Percentiles rank a stretch among this genome's conserved stretches.
These are phyloP conservation scores for Arthroderma uncinatum DNA, from an alignment of 2,329 filamentous ascomycete genomes.

Conservation along the genomic window DNA sequence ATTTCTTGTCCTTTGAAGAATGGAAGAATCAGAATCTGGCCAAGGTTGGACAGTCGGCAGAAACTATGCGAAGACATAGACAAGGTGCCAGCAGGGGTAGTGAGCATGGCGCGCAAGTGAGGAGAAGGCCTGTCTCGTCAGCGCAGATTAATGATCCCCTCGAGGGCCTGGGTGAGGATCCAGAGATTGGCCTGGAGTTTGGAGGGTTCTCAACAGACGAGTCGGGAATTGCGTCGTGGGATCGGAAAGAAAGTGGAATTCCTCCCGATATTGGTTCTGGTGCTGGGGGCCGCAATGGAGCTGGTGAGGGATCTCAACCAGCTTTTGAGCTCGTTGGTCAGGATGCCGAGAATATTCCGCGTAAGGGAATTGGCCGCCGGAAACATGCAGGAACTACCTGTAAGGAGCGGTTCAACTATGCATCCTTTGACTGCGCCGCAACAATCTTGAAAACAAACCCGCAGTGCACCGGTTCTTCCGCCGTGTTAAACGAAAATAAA, in stretches of 20 bases:
- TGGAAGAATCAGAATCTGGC: slow-evolving; percentile 93
- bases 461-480: slow-evolving; percentile 75
- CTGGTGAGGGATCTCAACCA: slow-evolving; percentile 3
- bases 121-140: slow-evolving; percentile 34
- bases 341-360: slow-evolving; percentile 11
- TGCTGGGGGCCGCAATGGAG: slow-evolving; percentile 20
- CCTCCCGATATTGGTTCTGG: slow-evolving; percentile 20
- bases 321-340: slow-evolving; percentile 12
- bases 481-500: slow-evolving; percentile 90
- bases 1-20: slow-evolving; percentile 94
- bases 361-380: slow-evolving; percentile 51
- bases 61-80: slow-evolving; percentile 47
- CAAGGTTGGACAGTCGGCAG: slow-evolving; percentile 68
- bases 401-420: slow-evolving; percentile 95
- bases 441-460: slow-evolving; percentile 83
- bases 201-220: slow-evolving; percentile 46
- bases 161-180: slow-evolving; percentile 74
- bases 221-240: slow-evolving; percentile 25
- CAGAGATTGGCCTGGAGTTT: slow-evolving; percentile 70
- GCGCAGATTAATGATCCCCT: slow-evolving; percentile 55
- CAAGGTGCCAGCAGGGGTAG: slow-evolving; percentile 30
- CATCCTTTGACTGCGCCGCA: slow-evolving; percentile 92
- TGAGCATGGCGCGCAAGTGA: slow-evolving; percentile 32
- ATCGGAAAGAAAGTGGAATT: slow-evolving; percentile 15
- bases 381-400: slow-evolving; percentile 95